Conservation (phyloP, 352 stramenopile species). For the Globisporangium carolinianum region DNA sequence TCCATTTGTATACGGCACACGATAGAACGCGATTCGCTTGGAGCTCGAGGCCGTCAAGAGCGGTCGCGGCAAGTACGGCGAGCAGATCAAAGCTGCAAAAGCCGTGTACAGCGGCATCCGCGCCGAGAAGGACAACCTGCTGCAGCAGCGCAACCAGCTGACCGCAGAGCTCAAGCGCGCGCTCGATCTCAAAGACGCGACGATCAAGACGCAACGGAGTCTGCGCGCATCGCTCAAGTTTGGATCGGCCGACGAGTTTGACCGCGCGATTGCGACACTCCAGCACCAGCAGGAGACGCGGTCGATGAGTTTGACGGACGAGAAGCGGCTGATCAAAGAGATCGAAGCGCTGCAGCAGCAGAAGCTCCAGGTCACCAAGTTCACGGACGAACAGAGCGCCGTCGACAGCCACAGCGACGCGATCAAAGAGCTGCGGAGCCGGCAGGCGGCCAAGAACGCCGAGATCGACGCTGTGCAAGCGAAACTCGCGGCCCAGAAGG, state of each 20-base stretch:
- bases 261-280: conserved; percentile 87
- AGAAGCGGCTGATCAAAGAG: conserved; percentile 97
- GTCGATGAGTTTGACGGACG: conserved; percentile 94
- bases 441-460: conserved; percentile 89
- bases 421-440: conserved; percentile 67
- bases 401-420: conserved; percentile 78
- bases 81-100: conserved; percentile 88
- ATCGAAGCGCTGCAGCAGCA: conserved; percentile 89
- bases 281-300: conserved; percentile 91
- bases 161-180: conserved; percentile 75
- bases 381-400: conserved; percentile 75
- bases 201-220: conserved; percentile 61
- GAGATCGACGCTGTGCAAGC: conserved; percentile 92
- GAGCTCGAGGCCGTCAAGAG: conserved; percentile 82
- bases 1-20: neutral
- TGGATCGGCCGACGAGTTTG: conserved; percentile 84
- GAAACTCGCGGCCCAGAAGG: conserved; percentile 87
- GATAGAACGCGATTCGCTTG: conserved; percentile 42
- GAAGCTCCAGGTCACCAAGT: conserved; percentile 84
- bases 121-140: conserved; percentile 81
- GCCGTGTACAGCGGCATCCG: conserved; percentile 73
- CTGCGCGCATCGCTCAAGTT: conserved; percentile 80
- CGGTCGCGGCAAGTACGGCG: conserved; percentile 73
- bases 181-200: conserved; percentile 78
- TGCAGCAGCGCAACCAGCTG: conserved; percentile 76